Evolutionary conservation across 1,284 basidiomycete species (phyloP), one percentile per base, ranked within the genome.

Genomic region (Malassezia pachydermatis): DNA sequence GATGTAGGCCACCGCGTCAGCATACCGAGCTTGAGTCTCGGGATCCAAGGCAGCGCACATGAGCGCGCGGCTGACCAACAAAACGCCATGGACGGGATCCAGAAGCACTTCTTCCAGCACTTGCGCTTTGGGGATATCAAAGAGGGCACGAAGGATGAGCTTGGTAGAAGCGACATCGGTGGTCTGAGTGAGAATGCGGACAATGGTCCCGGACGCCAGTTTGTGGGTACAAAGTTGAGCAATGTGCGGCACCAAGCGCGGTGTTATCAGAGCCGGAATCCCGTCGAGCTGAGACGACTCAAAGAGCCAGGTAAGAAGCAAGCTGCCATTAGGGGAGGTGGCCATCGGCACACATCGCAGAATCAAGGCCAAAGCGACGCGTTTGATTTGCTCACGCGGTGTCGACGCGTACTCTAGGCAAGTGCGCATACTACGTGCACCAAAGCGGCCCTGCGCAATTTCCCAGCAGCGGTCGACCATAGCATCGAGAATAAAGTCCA

Each of bases 391-490:
- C n/a, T 36, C 48, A 19, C 47, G 54, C 17, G 53, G 40, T 35
- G 90, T 86, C 62, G 84, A 79, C 27, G 84, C 80, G 68, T 83
- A 88, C 73, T 98, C 94, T 23, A 99, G 78, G 69, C 90, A 95
- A 5, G 94, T 89, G 51, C 92, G 80, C 84, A 98, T 94, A 69
- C 89, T 94, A 42, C 94, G 83, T 32, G 94, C 90, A 49, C 94
- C 94, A 63, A 95, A 99, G 24, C 94, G 82, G 16, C 87, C 87
- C 76, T 95, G 89, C 0, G 88, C 88, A 51, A 95, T 79, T 75
- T 92, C 92, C 94, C 94, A 98, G 75, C 94, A 86, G 41, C 94
- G 84, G 72, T 98, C 92, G 39, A 88, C 83, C 79, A 98, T 96
- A 28, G 89, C 88, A 70, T 98, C 92, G 70, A 96, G 96, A 54